Evolutionary conservation across 140 eudicot species (phyloP).

Genomic region (Cichorium intybus): DNA sequence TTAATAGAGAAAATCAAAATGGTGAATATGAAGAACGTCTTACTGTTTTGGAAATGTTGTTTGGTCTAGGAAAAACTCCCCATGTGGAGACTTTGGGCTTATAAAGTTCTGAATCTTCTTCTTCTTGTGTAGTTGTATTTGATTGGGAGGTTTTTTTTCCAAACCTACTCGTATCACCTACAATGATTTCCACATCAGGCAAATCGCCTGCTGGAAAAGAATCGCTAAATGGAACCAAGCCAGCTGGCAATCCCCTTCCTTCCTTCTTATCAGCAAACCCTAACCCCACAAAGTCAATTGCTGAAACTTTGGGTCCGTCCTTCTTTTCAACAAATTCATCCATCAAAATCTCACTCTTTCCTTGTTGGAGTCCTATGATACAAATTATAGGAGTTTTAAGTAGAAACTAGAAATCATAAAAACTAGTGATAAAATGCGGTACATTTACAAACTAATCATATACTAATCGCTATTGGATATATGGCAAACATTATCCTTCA

Average conservation of each 20-base stretch:
- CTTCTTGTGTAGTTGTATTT: slow-evolving; percentile 43
- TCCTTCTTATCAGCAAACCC: slow-evolving; percentile 74
- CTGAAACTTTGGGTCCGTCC: slow-evolving; percentile 47
- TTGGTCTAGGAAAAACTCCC: slow-evolving; percentile 89
- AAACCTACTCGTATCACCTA: slow-evolving; percentile 77
- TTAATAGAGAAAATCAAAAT: not conserved
- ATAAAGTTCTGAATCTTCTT: slow-evolving; percentile 63
- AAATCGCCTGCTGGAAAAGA: slow-evolving; percentile 57
- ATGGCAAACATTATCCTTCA: too few relatives aligned
- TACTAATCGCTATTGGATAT: too few relatives aligned
- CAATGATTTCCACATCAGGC: slow-evolving; percentile 83
- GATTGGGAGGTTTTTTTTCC: slow-evolving; percentile 31
- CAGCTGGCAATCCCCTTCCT: slow-evolving; percentile 82
- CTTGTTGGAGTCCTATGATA: slow-evolving; percentile 36
- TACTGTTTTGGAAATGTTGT: slow-evolving; percentile 73
- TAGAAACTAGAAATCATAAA: not conserved
- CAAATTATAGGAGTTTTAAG: not conserved
- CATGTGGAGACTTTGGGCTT: slow-evolving; percentile 94
- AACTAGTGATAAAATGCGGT: not conserved
- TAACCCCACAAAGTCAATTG: slow-evolving; percentile 78
- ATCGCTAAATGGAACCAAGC: slow-evolving; percentile 57
- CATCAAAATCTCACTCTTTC: slow-evolving; percentile 10
- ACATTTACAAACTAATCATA: too few relatives aligned
- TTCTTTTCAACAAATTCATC: slow-evolving; percentile 35
- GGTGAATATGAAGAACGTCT: slow-evolving; percentile 13